Evolutionary conservation across 2,329 filamentous ascomycete genomes (phyloP), one percentile per base, ranked within the genome.

Genomic region (Amesomyces nigricolor): DNA sequence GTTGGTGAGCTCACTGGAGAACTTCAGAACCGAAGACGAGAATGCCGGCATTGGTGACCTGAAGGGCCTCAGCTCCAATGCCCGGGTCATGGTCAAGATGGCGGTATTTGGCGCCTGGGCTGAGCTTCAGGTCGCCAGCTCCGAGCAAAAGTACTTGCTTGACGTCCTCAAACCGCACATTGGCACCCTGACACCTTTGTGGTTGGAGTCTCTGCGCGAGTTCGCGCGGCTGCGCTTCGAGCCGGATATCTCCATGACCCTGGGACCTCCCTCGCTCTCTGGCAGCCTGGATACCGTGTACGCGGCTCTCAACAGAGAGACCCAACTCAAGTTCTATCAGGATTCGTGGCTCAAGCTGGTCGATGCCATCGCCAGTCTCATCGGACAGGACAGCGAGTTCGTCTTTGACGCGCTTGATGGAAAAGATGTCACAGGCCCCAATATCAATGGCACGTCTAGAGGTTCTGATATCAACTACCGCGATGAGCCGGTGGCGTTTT

Each of bases 31-130:
- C 45, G 89, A 95, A 59, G 78, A 82, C 1, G 88, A 95, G 64
- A 87, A 86, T 43, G 89, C 88, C 0, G 84, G 89, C 19, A 97
- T 99, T 67, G 94, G 94, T 14, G 95, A 99, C 63, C 78, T 99
- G 5, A 90, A 89, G 71, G 90, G 89, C 0, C 81, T 99, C 16
- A 96, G 91, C 67, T 91, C 92, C 2, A 99, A 99, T 68, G 92
- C 94, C 0, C 89, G 95, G 67, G 90, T 96, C 47, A 99, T 99
- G 94, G 90, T 99, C 53, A 96, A 95, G 71, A 94, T 97, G 82
- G 87, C 94, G 0, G 87, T 99, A 2, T 95, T 96, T 70, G 94
- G 92, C 1, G 94, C 92, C 1, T 99, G 94, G 94, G 95, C 94
- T 4, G 90, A 96, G 68, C 78, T 99, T 32, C 94, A 99, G 71